Conservation (phyloP, 2,329 filamentous ascomycete species). For the Tympanopsis confertula region DNA sequence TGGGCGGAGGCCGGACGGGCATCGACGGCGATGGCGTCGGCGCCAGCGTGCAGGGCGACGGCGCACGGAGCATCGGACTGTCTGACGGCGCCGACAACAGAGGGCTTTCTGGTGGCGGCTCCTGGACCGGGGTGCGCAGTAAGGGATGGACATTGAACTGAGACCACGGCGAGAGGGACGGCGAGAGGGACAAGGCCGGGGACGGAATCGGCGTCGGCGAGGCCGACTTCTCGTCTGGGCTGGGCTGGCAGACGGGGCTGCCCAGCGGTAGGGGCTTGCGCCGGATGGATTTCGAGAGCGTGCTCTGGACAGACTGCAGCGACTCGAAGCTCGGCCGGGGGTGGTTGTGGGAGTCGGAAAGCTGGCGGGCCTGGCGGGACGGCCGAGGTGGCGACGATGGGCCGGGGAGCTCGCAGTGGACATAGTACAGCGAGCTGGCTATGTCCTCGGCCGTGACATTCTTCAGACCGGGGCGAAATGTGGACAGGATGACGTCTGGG, state of each 20-base stretch:
- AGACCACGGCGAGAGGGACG: neutral
- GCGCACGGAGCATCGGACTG: neutral
- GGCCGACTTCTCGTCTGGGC: too few species aligned
- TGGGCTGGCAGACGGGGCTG: neutral
- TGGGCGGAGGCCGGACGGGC: neutral
- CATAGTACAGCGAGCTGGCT: constrained; percentile 76
- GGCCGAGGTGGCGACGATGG: neutral
- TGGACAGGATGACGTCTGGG: constrained; percentile 80
- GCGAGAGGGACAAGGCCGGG: neutral
- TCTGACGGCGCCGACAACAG: neutral
- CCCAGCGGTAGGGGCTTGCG: neutral
- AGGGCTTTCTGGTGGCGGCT: neutral
- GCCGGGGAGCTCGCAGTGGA: constrained; percentile 63
- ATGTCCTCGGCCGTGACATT: constrained; percentile 84
- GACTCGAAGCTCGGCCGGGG: neutral
- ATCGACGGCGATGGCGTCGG: neutral
- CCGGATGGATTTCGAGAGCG: neutral
- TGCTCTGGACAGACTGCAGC: neutral
- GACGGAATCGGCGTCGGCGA: neutral
- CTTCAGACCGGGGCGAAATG: constrained; percentile 77
- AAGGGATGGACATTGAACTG: neutral
- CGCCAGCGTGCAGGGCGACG: too few species aligned
- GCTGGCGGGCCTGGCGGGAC: neutral
- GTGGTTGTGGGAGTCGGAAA: neutral
- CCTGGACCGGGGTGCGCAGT: neutral